phyloP scores from a whole-genome alignment of 192 early-diverging fungal species.

The Podila epicladia region DNA sequence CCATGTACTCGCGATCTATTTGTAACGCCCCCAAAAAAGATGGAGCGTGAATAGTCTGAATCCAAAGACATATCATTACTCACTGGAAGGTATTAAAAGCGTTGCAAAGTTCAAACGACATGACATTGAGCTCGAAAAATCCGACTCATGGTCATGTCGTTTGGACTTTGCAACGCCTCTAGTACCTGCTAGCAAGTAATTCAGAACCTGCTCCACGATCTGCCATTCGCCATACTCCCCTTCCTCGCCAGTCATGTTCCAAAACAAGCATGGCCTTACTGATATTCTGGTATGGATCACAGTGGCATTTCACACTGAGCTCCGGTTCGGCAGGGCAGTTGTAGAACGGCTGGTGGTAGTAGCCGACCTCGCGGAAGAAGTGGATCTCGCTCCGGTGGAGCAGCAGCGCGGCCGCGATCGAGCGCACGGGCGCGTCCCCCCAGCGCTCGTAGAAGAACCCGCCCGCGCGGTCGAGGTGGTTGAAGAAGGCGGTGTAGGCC shows the following conservation, averaged over 20 bases:
- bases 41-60: not conserved
- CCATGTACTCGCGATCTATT: constrained; percentile 28
- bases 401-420: constrained; percentile 69
- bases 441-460: constrained; percentile 90
- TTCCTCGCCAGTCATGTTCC: not conserved
- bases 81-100: too few species aligned
- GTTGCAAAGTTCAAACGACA: too few species aligned
- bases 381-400: constrained; percentile 71
- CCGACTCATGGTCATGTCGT: too few species aligned
- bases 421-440: constrained; percentile 83
- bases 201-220: too few species aligned
- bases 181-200: too few species aligned
- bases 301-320: constrained; percentile 56
- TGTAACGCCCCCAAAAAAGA: not conserved
- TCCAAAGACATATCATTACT: not conserved
- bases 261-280: constrained; percentile 44
- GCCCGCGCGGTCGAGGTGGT: constrained; percentile 76
- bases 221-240: too few species aligned
- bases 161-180: too few species aligned
- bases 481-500: constrained; percentile 74
- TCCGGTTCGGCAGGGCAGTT: constrained; percentile 67
- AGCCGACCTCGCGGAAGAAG: constrained; percentile 82
- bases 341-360: constrained; percentile 67
- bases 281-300: constrained; percentile 58
- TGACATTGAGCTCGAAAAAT: too few species aligned